Percentiles rank a stretch among this genome's conserved stretches.
Conservation (phyloP, 1,284 basidiomycete species). For the Austroboletus niveus region DNA sequence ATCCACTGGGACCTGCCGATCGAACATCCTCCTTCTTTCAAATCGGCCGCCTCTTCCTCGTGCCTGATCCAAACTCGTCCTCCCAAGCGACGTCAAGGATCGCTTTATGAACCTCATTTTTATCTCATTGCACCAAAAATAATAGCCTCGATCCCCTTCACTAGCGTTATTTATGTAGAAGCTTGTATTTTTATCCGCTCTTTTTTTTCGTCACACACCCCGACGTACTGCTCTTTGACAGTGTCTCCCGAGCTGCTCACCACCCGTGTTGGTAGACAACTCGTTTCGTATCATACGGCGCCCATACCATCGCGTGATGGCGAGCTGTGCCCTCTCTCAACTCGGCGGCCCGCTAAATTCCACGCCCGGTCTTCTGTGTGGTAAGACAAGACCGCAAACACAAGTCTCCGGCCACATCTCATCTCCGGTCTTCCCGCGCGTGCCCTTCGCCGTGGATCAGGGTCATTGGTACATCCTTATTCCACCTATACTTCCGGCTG, state of each 20-base stretch:
- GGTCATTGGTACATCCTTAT: slow-evolving; percentile 21
- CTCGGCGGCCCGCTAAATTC: slow-evolving; percentile 26
- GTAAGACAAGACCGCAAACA: slow-evolving; percentile 4
- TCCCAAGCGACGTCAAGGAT: slow-evolving; percentile 29
- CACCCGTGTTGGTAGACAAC: not conserved
- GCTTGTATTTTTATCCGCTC: slow-evolving; percentile 20
- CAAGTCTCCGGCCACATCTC: slow-evolving; percentile 5
- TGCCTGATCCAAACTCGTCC: slow-evolving; percentile 29
- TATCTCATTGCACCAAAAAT: slow-evolving; percentile 27
- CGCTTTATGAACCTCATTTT: slow-evolving; percentile 22
- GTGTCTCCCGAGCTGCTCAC: not conserved
- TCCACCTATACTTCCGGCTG: slow-evolving; percentile 3
- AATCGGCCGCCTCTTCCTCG: slow-evolving; percentile 7
- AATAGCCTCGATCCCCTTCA: slow-evolving; percentile 16
- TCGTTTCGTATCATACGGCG: no score
- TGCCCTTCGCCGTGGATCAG: slow-evolving; percentile 31
- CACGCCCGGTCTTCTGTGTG: slow-evolving; percentile 16
- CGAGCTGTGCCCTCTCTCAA: slow-evolving; percentile 11
- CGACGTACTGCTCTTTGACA: not conserved
- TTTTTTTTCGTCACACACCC: no score
- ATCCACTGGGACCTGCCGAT: not conserved
- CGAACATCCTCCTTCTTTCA: not conserved
- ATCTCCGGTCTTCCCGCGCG: slow-evolving; percentile 30
- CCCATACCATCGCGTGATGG: slow-evolving; percentile 7
- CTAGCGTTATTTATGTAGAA: slow-evolving; percentile 17